Evolutionary conservation across 2,329 filamentous ascomycete genomes (phyloP).

Genomic region (Venturia carpophila): DNA sequence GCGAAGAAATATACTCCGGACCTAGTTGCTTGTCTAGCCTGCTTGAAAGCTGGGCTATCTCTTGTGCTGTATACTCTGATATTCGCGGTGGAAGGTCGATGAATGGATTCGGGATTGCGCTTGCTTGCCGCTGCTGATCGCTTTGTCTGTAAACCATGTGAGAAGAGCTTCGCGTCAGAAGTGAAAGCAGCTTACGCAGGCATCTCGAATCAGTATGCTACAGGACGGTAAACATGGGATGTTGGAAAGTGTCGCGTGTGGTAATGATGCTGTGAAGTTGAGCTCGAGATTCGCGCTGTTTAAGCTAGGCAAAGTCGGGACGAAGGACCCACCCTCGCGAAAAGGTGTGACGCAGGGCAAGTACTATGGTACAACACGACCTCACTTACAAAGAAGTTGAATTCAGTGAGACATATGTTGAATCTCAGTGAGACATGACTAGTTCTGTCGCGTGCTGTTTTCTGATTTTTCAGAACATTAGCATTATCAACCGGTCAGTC

Average conservation of each 20-base stretch:
- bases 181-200: neutral
- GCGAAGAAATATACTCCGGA: constrained; percentile 87
- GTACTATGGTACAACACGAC: neutral
- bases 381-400: neutral
- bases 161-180: neutral
- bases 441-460: no score
- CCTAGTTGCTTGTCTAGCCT: constrained; percentile 89
- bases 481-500: no score
- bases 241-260: constrained; percentile 2
- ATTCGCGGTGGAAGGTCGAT: constrained; percentile 62
- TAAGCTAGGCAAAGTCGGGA: neutral
- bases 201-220: constrained; percentile 5
- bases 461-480: no score
- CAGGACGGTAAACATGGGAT: neutral
- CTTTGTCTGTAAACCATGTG: constrained; percentile 10
- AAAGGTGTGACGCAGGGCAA: neutral
- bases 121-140: constrained; percentile 9
- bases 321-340: neutral
- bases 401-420: no score
- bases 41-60: constrained; percentile 81
- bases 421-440: no score
- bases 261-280: neutral
- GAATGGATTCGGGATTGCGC: constrained; percentile 65
- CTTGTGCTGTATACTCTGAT: constrained; percentile 75
- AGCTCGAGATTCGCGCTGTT: neutral